phyloP scores from a whole-genome alignment of 2,329 filamentous ascomycete genomes.

The Microcyclospora pomicola region DNA sequence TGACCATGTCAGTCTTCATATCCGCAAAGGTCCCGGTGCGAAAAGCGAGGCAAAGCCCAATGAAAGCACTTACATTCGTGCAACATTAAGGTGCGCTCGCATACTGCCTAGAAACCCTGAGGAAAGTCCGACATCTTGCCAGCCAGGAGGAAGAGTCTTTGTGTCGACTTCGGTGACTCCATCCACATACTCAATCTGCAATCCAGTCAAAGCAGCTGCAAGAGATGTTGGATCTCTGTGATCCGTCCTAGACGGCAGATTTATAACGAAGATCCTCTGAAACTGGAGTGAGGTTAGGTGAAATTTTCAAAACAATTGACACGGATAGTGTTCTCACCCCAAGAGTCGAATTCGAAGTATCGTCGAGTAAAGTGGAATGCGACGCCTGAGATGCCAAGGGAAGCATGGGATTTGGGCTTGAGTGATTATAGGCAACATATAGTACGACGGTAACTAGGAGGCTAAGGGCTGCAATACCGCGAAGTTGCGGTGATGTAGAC shows the following conservation, averaged over 20 bases:
- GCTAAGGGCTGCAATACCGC: too few relatives aligned
- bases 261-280: constrained; percentile 37
- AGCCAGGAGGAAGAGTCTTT: constrained; percentile 20
- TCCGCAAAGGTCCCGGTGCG: neutral
- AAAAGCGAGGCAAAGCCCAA: too few relatives aligned
- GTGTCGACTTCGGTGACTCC: constrained; percentile 25
- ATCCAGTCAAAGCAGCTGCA: constrained; percentile 31
- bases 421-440: too few relatives aligned
- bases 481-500: too few relatives aligned
- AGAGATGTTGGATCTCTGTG: constrained; percentile 36
- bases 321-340: constrained; percentile 3
- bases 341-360: constrained; percentile 6
- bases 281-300: constrained; percentile 23
- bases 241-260: constrained; percentile 36
- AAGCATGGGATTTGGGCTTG: too few relatives aligned
- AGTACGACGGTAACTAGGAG: too few relatives aligned
- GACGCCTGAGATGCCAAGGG: too few relatives aligned
- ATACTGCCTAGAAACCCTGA: constrained; percentile 3
- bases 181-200: constrained; percentile 33
- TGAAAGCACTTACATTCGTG: constrained; percentile 4
- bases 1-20: constrained; percentile 20
- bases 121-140: neutral
- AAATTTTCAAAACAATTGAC: neutral
- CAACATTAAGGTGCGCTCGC: constrained; percentile 10
- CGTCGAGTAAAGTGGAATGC: neutral